These are phyloP conservation scores for Dicorynia guianensis DNA, from an alignment of 306 rosid species.

Conservation along the genomic window DNA sequence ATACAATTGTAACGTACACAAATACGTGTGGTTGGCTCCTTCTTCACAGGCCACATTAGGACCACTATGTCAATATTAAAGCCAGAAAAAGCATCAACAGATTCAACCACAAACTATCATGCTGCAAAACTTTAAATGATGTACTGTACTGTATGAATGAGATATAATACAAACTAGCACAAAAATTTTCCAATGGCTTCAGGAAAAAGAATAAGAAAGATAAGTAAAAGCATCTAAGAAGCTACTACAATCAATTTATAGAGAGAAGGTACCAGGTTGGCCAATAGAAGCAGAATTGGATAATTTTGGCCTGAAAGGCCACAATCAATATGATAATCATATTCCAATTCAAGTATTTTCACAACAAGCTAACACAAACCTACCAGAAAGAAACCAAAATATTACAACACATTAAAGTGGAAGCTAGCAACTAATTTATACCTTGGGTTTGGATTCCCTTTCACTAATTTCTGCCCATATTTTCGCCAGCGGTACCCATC, in stretches of 20 bases:
- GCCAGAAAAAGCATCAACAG: neutral
- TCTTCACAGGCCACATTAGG: slow-evolving; percentile 25
- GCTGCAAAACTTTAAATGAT: slow-evolving; percentile 6
- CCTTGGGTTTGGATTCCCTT: slow-evolving; percentile 91
- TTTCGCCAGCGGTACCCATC: slow-evolving; percentile 98
- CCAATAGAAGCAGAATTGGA: slow-evolving; percentile 7
- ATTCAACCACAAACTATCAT: slow-evolving; percentile 14
- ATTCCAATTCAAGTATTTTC: slow-evolving; percentile 16
- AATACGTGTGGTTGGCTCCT: neutral
- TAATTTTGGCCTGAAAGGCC: neutral
- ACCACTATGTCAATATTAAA: slow-evolving; percentile 19
- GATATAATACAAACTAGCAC: neutral
- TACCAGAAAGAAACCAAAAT: slow-evolving; percentile 7
- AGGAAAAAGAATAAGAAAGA: slow-evolving; percentile 8
- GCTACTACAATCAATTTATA: slow-evolving; percentile 27
- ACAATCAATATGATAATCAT: slow-evolving; percentile 14
- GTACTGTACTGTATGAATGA: neutral
- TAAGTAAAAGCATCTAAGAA: neutral
- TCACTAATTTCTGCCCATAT: slow-evolving; percentile 91
- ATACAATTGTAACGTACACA: slow-evolving; percentile 2
- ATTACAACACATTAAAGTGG: slow-evolving; percentile 21
- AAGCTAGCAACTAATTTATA: slow-evolving; percentile 42
- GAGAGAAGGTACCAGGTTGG: slow-evolving; percentile 26
- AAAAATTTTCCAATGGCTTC: slow-evolving; percentile 18
- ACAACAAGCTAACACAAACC: slow-evolving; percentile 23